Evolutionary conservation across 805 yeast species (phyloP).

Genomic region (Candida sithepensis): DNA sequence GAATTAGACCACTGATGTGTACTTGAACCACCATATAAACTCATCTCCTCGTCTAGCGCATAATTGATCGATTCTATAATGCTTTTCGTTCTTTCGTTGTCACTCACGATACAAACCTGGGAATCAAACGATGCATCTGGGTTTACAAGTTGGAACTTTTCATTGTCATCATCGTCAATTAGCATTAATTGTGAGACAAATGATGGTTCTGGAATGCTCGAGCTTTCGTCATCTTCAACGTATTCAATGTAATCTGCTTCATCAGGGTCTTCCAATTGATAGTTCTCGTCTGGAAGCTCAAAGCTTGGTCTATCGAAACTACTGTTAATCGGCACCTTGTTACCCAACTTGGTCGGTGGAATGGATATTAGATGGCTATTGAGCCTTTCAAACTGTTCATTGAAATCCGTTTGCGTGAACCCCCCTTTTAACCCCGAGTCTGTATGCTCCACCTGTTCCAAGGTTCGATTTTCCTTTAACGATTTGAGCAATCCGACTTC

Average conservation of each 20-base stretch:
- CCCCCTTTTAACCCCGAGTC: not conserved
- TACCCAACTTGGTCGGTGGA: not conserved
- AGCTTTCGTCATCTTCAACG: slow-evolving; percentile 11
- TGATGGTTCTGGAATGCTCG: slow-evolving; percentile 12
- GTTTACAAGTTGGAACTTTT: slow-evolving; percentile 7
- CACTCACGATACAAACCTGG: slow-evolving; percentile 19
- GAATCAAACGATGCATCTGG: slow-evolving; percentile 18
- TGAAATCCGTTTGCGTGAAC: too few relatives aligned
- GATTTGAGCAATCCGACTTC: not conserved
- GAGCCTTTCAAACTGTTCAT: not conserved
- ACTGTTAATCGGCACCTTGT: not conserved
- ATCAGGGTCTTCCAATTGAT: not conserved
- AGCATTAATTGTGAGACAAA: slow-evolving; percentile 15
- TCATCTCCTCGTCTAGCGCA: slow-evolving; percentile 21
- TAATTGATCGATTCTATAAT: slow-evolving; percentile 12
- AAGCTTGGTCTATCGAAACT: not conserved
- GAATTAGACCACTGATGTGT: not conserved
- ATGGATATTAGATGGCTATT: not conserved
- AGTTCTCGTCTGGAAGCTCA: not conserved
- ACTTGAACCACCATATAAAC: slow-evolving; percentile 4
- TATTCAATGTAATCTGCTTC: slow-evolving; percentile 18
- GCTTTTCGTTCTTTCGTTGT: slow-evolving; percentile 13
- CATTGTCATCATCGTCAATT: slow-evolving; percentile 10
- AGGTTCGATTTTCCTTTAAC: not conserved
- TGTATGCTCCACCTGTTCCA: not conserved